Percentiles rank a stretch among this genome's conserved stretches.
Evolutionary conservation across 2,329 filamentous ascomycete species (phyloP).

Genomic region (Neophaeococcomyces mojaviensis): DNA sequence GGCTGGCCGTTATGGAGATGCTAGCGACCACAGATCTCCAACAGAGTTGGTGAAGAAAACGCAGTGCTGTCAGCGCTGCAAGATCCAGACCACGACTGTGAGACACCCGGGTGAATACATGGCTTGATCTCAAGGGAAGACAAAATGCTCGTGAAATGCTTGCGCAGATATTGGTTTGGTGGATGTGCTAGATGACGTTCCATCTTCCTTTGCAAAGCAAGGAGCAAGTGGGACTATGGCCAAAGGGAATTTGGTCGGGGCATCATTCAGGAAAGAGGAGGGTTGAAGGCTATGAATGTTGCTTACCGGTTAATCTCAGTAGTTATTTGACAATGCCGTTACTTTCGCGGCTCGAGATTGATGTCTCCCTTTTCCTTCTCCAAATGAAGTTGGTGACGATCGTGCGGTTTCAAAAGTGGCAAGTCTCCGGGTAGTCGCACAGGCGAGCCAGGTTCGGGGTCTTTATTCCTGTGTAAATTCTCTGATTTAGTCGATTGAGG

Average conservation of each 20-base stretch:
- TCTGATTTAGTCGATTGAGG: neutral
- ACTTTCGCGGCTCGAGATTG: conserved; percentile 4
- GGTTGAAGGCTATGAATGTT: conserved; percentile 4
- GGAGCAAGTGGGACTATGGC: conserved; percentile 14
- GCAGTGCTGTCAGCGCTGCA: neutral
- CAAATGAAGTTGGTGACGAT: conserved; percentile 1
- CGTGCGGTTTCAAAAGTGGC: conserved; percentile 3
- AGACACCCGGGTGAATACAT: conserved; percentile 1
- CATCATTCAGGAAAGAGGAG: conserved; percentile 2
- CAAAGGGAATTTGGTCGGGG: conserved; percentile 4
- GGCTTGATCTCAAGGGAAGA: neutral
- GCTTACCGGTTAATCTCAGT: conserved; percentile 9
- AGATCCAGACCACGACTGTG: conserved; percentile 4
- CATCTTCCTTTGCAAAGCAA: conserved; percentile 2
- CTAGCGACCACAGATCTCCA: neutral
- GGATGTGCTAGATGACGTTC: neutral
- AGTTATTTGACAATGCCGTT: neutral
- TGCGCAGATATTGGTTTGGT: neutral
- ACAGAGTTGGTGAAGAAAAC: neutral
- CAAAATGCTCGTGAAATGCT: neutral
- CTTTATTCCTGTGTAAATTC: neutral
- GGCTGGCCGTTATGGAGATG: no score
- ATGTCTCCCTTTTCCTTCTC: conserved; percentile 3
- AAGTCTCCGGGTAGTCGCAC: conserved; percentile 7
- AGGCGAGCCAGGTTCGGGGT: conserved; percentile 7